phyloP scores from a whole-genome alignment of 2,329 filamentous ascomycete genomes.

The Zymoseptoria pseudotritici region DNA sequence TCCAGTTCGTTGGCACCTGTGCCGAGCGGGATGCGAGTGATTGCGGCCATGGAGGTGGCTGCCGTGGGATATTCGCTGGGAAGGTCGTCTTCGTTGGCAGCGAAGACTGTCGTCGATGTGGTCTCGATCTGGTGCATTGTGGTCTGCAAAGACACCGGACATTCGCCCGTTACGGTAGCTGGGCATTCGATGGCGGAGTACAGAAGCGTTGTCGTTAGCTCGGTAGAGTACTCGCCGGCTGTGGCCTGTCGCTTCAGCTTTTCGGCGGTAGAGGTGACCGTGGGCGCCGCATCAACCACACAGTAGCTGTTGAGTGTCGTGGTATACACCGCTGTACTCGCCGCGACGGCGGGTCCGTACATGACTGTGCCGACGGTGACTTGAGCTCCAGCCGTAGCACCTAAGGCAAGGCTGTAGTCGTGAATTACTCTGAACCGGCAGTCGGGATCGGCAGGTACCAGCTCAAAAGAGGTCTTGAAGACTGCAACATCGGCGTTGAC shows the following conservation, averaged over 20 bases:
- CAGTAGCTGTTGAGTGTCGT: constrained; percentile 45
- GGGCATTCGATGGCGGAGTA: not conserved
- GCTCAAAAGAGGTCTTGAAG: constrained; percentile 34
- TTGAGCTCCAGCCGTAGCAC: constrained; percentile 48
- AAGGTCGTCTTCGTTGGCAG: not conserved
- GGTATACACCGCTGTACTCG: constrained; percentile 46
- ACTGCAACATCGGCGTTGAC: constrained; percentile 42
- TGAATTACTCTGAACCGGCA: constrained; percentile 44
- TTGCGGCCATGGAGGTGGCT: not conserved
- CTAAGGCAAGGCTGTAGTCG: constrained; percentile 45
- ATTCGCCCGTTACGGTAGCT: not conserved
- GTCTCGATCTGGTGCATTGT: not conserved
- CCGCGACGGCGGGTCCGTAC: constrained; percentile 40
- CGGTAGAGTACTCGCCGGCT: not conserved
- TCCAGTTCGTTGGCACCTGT: not conserved
- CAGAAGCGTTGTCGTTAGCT: not conserved
- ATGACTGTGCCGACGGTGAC: constrained; percentile 37
- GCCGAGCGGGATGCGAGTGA: not conserved
- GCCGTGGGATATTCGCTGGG: not conserved
- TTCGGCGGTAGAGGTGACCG: constrained; percentile 13
- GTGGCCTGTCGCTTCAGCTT: constrained; percentile 7
- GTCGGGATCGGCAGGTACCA: constrained; percentile 34
- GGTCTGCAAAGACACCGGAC: not conserved
- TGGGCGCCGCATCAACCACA: constrained; percentile 26
- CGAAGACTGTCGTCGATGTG: not conserved